Percentiles rank a stretch among this genome's conserved stretches.
phyloP scores from a whole-genome alignment of 2,329 filamentous ascomycete genomes.

The Neonectria faginata region DNA sequence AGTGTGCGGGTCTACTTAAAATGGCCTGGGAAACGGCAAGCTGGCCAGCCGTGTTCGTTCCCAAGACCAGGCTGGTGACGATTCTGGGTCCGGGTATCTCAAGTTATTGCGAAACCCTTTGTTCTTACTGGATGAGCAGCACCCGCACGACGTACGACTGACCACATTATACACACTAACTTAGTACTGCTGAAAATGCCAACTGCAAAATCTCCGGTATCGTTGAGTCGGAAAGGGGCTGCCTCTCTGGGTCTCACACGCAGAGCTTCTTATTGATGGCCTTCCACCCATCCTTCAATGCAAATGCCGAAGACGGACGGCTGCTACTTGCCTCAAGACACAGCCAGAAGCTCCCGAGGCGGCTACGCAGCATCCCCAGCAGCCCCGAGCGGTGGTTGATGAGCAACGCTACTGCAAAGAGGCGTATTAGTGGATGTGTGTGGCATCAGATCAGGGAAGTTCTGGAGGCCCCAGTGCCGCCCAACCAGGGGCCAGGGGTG shows the following conservation, averaged over 20 bases:
- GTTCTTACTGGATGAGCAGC: neutral
- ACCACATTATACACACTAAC: neutral
- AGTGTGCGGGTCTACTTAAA: constrained; percentile 14
- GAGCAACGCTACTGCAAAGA: constrained; percentile 16
- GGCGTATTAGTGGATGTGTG: constrained; percentile 6
- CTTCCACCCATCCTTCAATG: neutral
- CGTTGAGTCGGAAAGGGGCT: neutral
- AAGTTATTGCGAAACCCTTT: constrained; percentile 5
- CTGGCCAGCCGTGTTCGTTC: constrained; percentile 14
- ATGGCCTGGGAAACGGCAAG: constrained; percentile 16
- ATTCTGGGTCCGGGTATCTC: constrained; percentile 13
- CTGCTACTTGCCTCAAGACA: too few species aligned
- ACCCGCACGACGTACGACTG: neutral
- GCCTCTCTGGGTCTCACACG: neutral
- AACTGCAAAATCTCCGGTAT: neutral
- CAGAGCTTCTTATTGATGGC: too few species aligned
- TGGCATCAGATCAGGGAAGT: constrained; percentile 7
- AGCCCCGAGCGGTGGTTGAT: constrained; percentile 7
- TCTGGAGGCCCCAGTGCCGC: constrained; percentile 7
- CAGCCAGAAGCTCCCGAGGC: too few species aligned
- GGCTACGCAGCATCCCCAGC: neutral
- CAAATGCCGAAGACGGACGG: constrained; percentile 9
- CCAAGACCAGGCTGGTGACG: constrained; percentile 21
- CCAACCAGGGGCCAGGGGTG: constrained; percentile 26
- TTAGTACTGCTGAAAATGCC: neutral